A percentile compares a stretch with the other conserved stretches of the same genome.
These are phyloP conservation scores for Alternaria brassicae DNA, from an alignment of 2,329 filamentous ascomycete species.

Conservation along the genomic window DNA sequence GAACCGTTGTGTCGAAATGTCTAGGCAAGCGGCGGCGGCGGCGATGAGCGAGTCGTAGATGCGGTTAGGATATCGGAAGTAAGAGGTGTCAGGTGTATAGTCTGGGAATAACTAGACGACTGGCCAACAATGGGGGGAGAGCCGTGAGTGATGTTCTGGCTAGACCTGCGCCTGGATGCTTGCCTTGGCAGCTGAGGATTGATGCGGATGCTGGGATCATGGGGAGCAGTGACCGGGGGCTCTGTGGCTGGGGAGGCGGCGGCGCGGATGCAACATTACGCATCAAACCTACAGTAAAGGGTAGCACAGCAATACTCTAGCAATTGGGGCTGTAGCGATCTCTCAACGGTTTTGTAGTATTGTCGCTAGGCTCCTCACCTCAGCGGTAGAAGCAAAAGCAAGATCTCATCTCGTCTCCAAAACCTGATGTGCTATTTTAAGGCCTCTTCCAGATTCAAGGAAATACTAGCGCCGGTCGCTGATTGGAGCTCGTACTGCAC, in stretches of 20 bases:
- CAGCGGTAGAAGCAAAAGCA: conserved; percentile 18
- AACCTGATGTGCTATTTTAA: conserved; percentile 38
- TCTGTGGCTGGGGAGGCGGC: conserved; percentile 25
- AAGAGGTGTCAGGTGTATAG: conserved; percentile 4
- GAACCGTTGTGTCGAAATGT: conserved; percentile 17
- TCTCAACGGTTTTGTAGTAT: background rate
- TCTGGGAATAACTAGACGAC: conserved; percentile 1
- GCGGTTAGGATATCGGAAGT: conserved; percentile 4
- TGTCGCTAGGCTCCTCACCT: conserved; percentile 14
- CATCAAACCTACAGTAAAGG: background rate
- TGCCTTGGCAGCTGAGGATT: conserved; percentile 34
- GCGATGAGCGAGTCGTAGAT: conserved; percentile 10
- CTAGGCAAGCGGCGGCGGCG: background rate
- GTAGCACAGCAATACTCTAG: background rate
- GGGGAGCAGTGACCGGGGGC: conserved; percentile 17
- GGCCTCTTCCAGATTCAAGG: conserved; percentile 16
- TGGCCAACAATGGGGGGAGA: conserved; percentile 11
- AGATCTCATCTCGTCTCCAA: conserved; percentile 21
- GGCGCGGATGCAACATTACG: background rate
- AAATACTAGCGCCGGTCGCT: conserved; percentile 24
- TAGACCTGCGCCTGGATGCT: conserved; percentile 28
- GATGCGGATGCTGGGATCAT: conserved; percentile 29
- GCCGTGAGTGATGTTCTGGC: conserved; percentile 20
- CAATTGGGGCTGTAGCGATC: background rate
- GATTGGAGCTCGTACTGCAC: conserved; percentile 21